Percentiles rank a stretch among this genome's conserved stretches.
phyloP scores from a whole-genome alignment of 164 flowering plant genomes.

The Berberis thunbergii region DNA sequence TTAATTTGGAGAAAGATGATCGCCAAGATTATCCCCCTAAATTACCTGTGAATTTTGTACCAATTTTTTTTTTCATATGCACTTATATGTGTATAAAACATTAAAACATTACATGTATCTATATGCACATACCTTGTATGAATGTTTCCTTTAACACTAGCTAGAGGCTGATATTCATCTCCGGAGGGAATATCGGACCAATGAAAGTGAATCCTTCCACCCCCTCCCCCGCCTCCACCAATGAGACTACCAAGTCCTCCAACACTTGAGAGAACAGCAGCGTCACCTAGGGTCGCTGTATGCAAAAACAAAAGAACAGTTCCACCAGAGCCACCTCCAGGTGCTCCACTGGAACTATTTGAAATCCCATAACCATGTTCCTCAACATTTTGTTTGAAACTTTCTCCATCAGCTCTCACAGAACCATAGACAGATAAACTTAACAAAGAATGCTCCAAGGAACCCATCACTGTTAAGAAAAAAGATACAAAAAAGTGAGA shows the following conservation, averaged over 20 bases:
- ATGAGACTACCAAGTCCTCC: constrained; percentile 74
- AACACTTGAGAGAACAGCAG: constrained; percentile 52
- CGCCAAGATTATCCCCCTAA: no score
- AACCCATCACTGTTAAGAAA: constrained; percentile 70
- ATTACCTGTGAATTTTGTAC: no score
- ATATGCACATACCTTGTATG: constrained; percentile 35
- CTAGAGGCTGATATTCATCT: constrained; percentile 68
- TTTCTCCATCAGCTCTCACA: constrained; percentile 81
- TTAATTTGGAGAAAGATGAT: no score
- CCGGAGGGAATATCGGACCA: constrained; percentile 80
- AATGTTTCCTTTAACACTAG: constrained; percentile 57
- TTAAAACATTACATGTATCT: no score
- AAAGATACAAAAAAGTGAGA: neutral
- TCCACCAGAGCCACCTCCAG: constrained; percentile 99
- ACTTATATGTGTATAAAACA: no score
- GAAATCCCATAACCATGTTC: constrained; percentile 12
- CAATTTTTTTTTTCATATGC: no score
- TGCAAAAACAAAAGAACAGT: constrained; percentile 75
- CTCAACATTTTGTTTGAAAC: constrained; percentile 29
- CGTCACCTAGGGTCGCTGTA: constrained; percentile 36
- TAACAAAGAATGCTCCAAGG: constrained; percentile 71
- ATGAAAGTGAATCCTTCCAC: constrained; percentile 89
- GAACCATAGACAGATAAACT: constrained; percentile 63
- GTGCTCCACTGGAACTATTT: constrained; percentile 25
- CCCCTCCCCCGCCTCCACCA: constrained; percentile 93